Conservation (phyloP, 306 rosid species). For the Vigna hirtella region DNA sequence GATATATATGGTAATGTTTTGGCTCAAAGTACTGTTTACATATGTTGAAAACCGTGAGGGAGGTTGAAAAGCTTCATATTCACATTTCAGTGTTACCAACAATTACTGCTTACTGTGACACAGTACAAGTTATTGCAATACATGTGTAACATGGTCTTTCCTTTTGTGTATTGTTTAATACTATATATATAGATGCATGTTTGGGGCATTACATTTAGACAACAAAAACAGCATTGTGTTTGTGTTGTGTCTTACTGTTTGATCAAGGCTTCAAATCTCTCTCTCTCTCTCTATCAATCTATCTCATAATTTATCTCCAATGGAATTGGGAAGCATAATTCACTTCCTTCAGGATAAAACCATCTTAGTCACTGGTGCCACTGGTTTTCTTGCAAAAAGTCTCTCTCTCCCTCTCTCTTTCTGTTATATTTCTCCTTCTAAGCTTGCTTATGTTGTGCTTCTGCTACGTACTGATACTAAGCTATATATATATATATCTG, state of each 20-base stretch:
- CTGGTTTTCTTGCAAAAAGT: constrained; percentile 86
- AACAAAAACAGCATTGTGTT: background rate
- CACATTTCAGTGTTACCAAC: background rate
- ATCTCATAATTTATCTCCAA: constrained; percentile 1
- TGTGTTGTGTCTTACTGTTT: background rate
- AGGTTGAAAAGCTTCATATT: background rate
- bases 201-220: background rate
- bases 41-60: too few species aligned
- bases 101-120: background rate
- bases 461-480: background rate
- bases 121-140: background rate
- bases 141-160: background rate
- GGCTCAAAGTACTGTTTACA: too few species aligned
- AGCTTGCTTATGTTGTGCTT: background rate
- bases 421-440: background rate
- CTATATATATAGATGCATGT: background rate
- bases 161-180: too few species aligned
- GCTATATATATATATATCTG: background rate
- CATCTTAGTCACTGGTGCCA: constrained; percentile 72
- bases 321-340: constrained; percentile 53
- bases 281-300: too few species aligned
- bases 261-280: background rate
- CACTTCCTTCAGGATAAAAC: constrained; percentile 57
- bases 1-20: too few species aligned
- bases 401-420: background rate